Base-by-base conservation (phyloP, 148 eudicot species). In the Oxyria digyna region DNA sequence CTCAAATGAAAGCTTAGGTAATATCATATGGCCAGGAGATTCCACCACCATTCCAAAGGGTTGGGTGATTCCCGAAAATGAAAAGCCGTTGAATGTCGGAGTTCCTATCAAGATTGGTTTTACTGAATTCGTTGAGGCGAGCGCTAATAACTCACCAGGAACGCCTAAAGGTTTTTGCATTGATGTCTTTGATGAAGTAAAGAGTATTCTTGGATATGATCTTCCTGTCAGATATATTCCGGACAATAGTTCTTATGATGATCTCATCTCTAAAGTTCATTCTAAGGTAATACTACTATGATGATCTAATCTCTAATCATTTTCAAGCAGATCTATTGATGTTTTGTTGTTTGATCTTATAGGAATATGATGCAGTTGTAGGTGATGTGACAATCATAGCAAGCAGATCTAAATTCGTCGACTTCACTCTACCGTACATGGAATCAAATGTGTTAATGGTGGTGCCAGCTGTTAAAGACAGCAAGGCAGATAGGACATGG, bases 341-440 rank as follows among this genome's bases (percentile, higher is more conserved):
- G 26, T 59, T 59, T 67, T 26, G 3, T 3, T 37, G 18, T 70
- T 14, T 67, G 12, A 37, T 20, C 13, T 26, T 63, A 37, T 80
- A 85, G 94, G 76, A 74, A 0, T 87, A 42, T 41, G 91, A 91
- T 57, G 87, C 80, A 0, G 87, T 79, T 4, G 84, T 86, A 42
- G 97, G 94, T 0, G 94, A 87, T 45, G 40, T 78, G 33, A 78
- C 97, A 0, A 86, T 91, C 31, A 11, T 77, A 31, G 79, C 85
- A 3, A 72, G 81, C 23, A 76, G 97, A 52, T 74, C 91, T 2
- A 14, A 3, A 13, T 52, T n/a, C 14, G 89, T 81, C 4, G 97
- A 91, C 57, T 91, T 86, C 41, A 59, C 91, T 18, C 73, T 87
- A 57, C 97, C 94, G 26, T 88, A 59, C 71, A 78, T 81, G 17